Evolutionary conservation across 345 rosid species (phyloP).

Genomic region (Orychophragmus violaceus): DNA sequence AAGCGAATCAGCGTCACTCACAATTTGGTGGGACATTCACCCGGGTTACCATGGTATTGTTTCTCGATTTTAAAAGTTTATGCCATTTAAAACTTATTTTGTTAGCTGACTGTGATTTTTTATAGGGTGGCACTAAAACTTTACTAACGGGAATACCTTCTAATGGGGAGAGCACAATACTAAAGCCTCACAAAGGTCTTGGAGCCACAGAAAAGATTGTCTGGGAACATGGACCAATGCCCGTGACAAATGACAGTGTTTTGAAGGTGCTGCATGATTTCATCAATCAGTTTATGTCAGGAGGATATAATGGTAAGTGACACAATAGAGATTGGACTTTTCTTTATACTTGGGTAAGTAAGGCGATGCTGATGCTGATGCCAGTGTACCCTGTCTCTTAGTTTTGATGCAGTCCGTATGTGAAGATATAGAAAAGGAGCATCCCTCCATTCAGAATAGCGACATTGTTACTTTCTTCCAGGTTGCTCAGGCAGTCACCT

Average conservation of each 20-base stretch:
- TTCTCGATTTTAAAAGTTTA: conserved; percentile 5
- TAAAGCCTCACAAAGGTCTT: conserved; percentile 41
- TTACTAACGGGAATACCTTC: conserved; percentile 60
- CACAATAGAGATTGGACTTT: conserved; percentile 6
- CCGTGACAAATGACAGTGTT: conserved; percentile 43
- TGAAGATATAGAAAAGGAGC: conserved; percentile 88
- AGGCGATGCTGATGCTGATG: conserved; percentile 19
- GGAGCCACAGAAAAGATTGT: conserved; percentile 50
- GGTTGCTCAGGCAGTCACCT: conserved; percentile 71
- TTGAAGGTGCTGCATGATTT: conserved; percentile 69
- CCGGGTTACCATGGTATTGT: conserved; percentile 65
- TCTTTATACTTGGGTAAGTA: neutral
- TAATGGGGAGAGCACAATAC: conserved; percentile 30
- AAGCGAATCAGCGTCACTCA: conserved; percentile 49
- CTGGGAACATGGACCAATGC: conserved; percentile 54
- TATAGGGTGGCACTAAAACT: conserved; percentile 85
- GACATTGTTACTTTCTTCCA: conserved; percentile 71
- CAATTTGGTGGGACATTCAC: conserved; percentile 87
- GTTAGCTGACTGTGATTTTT: conserved; percentile 5
- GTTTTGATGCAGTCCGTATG: conserved; percentile 77
- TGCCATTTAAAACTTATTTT: neutral
- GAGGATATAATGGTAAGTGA: conserved; percentile 78
- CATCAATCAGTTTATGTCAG: conserved; percentile 67
- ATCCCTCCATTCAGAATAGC: conserved; percentile 61
- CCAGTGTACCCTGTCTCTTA: conserved; percentile 30